A percentile compares a stretch with the other conserved stretches of the same genome.
These are phyloP conservation scores for Leccinellum luteum DNA, from an alignment of 768 basidiomycete species.

Conservation along the genomic window DNA sequence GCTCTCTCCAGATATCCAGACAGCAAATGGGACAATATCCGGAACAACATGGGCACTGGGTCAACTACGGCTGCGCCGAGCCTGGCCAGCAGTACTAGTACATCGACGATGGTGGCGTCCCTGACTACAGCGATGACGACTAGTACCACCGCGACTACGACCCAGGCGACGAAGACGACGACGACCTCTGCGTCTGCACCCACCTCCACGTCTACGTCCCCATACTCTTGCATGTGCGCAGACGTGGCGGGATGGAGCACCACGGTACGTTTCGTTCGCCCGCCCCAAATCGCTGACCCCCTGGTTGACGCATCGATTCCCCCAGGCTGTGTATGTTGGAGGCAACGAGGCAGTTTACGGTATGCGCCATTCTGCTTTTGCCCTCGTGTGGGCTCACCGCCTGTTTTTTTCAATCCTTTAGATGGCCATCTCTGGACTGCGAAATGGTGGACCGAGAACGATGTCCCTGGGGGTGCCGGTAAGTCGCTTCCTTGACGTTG, in stretches of 20 bases:
- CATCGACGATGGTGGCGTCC: neutral
- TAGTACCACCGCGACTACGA: neutral
- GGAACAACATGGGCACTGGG: conserved; percentile 54
- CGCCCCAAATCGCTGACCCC: too few relatives aligned
- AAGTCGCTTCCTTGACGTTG: neutral
- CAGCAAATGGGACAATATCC: conserved; percentile 72
- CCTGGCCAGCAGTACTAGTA: conserved; percentile 18
- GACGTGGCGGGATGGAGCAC: conserved; percentile 42
- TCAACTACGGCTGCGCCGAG: conserved; percentile 19
- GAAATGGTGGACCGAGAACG: conserved; percentile 48
- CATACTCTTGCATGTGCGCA: conserved; percentile 37
- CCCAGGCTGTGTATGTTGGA: conserved; percentile 32
- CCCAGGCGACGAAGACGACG: neutral
- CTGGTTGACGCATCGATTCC: neutral
- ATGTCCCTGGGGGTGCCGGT: conserved; percentile 32
- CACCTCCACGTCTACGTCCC: conserved; percentile 7
- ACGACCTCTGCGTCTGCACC: conserved; percentile 7
- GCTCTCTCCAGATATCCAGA: conserved; percentile 48
- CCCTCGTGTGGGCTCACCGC: neutral
- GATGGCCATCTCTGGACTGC: conserved; percentile 51
- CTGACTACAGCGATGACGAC: neutral
- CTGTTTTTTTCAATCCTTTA: neutral
- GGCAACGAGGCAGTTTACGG: conserved; percentile 43
- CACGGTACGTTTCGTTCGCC: conserved; percentile 12
- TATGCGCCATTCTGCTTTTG: conserved; percentile 26